Evolutionary conservation across 2,329 filamentous ascomycete species (phyloP).

Genomic region (Fusarium proliferatum): DNA sequence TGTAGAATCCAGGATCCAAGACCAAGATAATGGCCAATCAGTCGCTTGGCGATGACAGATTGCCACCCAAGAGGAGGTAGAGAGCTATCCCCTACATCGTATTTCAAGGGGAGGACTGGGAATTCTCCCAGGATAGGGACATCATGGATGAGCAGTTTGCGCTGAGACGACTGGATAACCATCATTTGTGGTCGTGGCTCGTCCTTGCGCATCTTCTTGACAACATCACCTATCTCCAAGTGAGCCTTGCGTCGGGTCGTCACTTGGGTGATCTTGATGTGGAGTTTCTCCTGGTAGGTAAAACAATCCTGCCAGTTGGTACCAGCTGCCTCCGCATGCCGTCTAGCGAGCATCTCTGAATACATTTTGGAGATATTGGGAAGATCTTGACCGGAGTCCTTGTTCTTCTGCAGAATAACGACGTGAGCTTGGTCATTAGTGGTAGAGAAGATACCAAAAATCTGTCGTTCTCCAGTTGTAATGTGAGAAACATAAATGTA

Average conservation of each 20-base stretch:
- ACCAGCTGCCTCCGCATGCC: constrained; percentile 72
- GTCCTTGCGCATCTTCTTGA: constrained; percentile 91
- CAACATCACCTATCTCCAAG: constrained; percentile 84
- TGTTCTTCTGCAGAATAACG: constrained; percentile 84
- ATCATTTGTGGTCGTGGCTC: constrained; percentile 83
- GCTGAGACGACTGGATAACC: constrained; percentile 90
- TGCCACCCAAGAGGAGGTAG: constrained; percentile 96
- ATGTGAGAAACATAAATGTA: constrained; percentile 97
- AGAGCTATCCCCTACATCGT: constrained; percentile 85
- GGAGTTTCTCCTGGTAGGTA: constrained; percentile 85
- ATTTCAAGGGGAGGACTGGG: constrained; percentile 82
- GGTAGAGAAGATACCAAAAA: constrained; percentile 94
- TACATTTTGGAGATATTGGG: constrained; percentile 94
- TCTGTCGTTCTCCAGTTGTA: constrained; percentile 86
- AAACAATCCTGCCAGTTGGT: constrained; percentile 84
- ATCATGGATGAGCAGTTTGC: constrained; percentile 82
- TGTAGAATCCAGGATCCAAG: constrained; percentile 94
- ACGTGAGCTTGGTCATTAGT: constrained; percentile 83
- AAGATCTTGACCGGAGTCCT: constrained; percentile 81
- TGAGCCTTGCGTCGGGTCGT: constrained; percentile 90
- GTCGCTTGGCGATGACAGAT: constrained; percentile 82
- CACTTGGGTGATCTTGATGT: constrained; percentile 88
- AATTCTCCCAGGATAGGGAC: constrained; percentile 86
- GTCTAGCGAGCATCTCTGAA: constrained; percentile 75
- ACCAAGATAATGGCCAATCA: constrained; percentile 90